Evolutionary conservation across 2,329 filamentous ascomycete genomes (phyloP), one percentile per base, ranked within the genome.

Genomic region (Xylariomycetidae sp.): DNA sequence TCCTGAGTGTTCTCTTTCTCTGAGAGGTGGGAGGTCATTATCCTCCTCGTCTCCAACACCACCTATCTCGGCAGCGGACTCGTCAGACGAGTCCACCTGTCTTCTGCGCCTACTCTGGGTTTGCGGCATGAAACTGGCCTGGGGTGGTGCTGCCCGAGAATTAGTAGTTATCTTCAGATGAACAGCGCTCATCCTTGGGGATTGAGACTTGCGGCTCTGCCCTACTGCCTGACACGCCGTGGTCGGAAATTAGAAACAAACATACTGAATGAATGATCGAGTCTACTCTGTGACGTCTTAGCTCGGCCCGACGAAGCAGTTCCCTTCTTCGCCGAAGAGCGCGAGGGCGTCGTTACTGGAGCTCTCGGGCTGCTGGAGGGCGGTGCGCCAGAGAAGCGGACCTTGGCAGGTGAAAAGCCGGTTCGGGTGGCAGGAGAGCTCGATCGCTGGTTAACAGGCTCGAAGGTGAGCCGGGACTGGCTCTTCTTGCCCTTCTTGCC

Each of bases 381-480:
- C 8, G 40, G 32, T 20, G 33, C 32, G 19, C 37, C 45, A n/a
- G 49, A 36, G 25, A 48, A 55, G n/a, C 50, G 47, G 7, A 56
- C 43, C 15, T 48, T 50, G 5, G 53, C 50, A 19, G 53, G 47
- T 14, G 54, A 48, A 10, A 36, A 44, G 13, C 33, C 22, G n/a
- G 40, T 40, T 10, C 34, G 26, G 5, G 17, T 13, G 10, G 10
- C 26, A 3, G 50, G 42, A 6, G 53, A 47, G 26, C 32, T 46
- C 5, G 45, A 38, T 6, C 38, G 36, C 15, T 25, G 28, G 6
- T 32, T 40, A 6, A 47, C 45, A 9, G 55, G 42, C 42, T 59
- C 55, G 18, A 60, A 58, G 5, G 49, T 50, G 30, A 60, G 48
- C 34, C 43, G 47, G 10, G 53, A 42, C 27, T 58, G 56, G 14